These are phyloP conservation scores for Verticillium nonalfalfae DNA, from an alignment of 2,329 filamentous ascomycete species.

Conservation along the genomic window DNA sequence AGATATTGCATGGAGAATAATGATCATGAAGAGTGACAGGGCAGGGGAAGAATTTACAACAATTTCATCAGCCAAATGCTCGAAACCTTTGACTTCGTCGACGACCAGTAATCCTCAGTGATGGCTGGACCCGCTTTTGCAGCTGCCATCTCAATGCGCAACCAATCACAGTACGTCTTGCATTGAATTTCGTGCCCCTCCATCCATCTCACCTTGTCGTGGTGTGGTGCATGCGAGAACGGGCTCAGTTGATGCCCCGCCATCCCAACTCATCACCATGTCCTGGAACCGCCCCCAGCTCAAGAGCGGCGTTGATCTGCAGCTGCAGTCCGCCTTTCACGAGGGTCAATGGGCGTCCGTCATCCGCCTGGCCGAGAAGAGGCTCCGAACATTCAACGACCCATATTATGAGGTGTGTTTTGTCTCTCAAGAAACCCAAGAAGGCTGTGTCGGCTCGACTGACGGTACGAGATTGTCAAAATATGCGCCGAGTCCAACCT, in stretches of 20 bases:
- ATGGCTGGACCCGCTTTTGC: background rate
- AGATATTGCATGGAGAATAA: background rate
- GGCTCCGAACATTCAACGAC: slow-evolving; percentile 41
- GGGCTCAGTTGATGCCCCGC: slow-evolving; percentile 15
- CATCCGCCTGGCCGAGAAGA: slow-evolving; percentile 45
- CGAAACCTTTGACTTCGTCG: no score
- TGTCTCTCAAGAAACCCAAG: background rate
- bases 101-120: background rate
- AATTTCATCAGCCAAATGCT: no score
- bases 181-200: slow-evolving; percentile 7
- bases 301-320: slow-evolving; percentile 44
- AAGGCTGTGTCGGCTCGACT: background rate
- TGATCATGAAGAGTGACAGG: background rate
- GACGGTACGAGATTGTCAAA: slow-evolving; percentile 32
- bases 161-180: background rate
- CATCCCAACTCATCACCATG: slow-evolving; percentile 15
- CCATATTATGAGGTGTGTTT: slow-evolving; percentile 47
- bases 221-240: slow-evolving; percentile 8
- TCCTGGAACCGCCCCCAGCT: slow-evolving; percentile 26
- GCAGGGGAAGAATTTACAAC: no score
- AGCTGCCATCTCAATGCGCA: background rate
- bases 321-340: slow-evolving; percentile 48
- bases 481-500: slow-evolving; percentile 45
- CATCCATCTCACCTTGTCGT: slow-evolving; percentile 3
- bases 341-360: slow-evolving; percentile 47